These are phyloP conservation scores for Sporobolomyces roseus DNA, from an alignment of 768 basidiomycete genomes.

Conservation along the genomic window DNA sequence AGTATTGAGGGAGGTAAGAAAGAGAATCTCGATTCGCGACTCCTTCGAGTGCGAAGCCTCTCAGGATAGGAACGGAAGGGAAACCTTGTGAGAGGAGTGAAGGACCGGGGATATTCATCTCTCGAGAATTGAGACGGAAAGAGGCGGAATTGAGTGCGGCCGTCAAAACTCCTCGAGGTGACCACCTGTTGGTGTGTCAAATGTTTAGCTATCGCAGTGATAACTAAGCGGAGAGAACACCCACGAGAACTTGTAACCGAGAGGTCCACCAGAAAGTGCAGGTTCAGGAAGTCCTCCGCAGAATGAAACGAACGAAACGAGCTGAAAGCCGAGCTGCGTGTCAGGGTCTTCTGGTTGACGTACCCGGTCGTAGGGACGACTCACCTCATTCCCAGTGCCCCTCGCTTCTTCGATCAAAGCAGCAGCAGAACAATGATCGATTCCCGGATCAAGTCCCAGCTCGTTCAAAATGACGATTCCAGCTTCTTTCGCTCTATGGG, in stretches of 20 bases:
- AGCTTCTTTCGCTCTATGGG: slow-evolving; percentile 58
- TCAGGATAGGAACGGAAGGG: slow-evolving; percentile 63
- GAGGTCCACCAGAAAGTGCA: slow-evolving; percentile 52
- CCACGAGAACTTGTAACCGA: slow-evolving; percentile 39
- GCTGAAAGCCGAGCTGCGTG: slow-evolving; percentile 43
- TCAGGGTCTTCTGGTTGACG: neutral
- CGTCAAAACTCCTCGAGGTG: slow-evolving; percentile 74
- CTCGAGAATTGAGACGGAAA: slow-evolving; percentile 61
- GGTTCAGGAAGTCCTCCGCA: slow-evolving; percentile 89
- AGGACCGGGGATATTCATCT: slow-evolving; percentile 56
- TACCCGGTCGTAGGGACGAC: neutral
- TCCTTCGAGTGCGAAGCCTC: slow-evolving; percentile 68
- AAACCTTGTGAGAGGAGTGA: slow-evolving; percentile 61
- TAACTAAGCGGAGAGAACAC: neutral
- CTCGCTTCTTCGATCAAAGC: slow-evolving; percentile 60
- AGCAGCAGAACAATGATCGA: slow-evolving; percentile 83
- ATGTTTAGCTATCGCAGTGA: too few relatives aligned
- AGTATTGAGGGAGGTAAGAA: slow-evolving; percentile 65
- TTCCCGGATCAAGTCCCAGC: slow-evolving; percentile 72
- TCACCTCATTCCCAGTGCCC: slow-evolving; percentile 54
- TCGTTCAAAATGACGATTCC: slow-evolving; percentile 78
- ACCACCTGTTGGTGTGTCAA: too few relatives aligned
- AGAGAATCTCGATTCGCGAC: slow-evolving; percentile 80
- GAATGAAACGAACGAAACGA: slow-evolving; percentile 77
- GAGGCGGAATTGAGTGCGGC: slow-evolving; percentile 71